Base-by-base conservation (phyloP, 192 early-diverging fungal species). In the Rhizophagus clarus region DNA sequence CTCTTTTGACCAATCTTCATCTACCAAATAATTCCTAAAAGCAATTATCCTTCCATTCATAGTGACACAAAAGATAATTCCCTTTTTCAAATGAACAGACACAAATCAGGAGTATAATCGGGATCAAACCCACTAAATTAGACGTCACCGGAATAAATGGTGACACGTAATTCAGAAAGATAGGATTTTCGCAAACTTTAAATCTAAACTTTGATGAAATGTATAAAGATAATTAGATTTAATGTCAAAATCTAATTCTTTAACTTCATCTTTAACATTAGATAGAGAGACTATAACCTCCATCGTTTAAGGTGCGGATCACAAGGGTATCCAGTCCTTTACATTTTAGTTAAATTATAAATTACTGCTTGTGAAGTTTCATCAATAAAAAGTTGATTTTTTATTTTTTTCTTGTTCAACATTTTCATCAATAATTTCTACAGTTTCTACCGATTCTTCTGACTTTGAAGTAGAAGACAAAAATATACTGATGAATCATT, bases 151-250 rank as follows among this genome's bases (percentile, higher is more conserved):
- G 91, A 91, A 40, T 92, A 88, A 40, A 94, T 76, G 17, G 87
- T 87, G 72, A 90, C 83, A 47, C 88, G 83, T 22, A 94, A 82
- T n/a, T 82, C 83, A 2, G 81, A 81, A 12, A 93, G 84, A 28
- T 87, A 82, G 26, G 80, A 77, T 83, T 83, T 40, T 56, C 79
- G 2, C 82, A 81, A 29, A 76, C 7, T 87, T 89, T 49, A 94
- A 81, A 72, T 92, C 91, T 37, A 88, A 87, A 6, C 88, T 90
- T 61, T 94, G 93, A 76, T 88, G 85, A 75, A 94, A 94, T 76
- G 89, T 88, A 80, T 93, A 94, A 24, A 94, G 83, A 68, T 94
- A 91, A 80, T 92, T 93, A 20, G 91, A 90, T 71, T 89, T 89
- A 79, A 84, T 83, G 24, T 74, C 82, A 61, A 83, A 89, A 3